phyloP scores from a whole-genome alignment of 192 early-diverging fungal species.

The Coemansia sp. region DNA sequence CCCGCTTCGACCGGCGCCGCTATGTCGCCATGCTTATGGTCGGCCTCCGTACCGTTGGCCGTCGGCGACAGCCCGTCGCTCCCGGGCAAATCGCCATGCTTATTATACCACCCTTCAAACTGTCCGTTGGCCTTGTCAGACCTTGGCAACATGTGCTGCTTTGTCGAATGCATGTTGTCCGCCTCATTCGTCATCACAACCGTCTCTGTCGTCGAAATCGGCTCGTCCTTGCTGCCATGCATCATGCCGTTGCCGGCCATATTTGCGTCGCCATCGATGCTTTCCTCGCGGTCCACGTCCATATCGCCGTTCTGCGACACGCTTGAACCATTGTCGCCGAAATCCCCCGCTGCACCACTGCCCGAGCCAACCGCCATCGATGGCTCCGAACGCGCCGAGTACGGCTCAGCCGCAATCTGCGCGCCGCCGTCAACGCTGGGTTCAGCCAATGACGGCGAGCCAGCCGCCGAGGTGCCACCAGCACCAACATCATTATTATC shows the following conservation, averaged over 20 bases:
- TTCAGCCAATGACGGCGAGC: too few species aligned
- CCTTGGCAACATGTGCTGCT: too few species aligned
- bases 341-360: neutral
- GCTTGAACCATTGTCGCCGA: neutral
- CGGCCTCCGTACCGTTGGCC: neutral
- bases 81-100: too few species aligned
- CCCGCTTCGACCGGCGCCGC: neutral
- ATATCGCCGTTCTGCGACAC: constrained; percentile 17
- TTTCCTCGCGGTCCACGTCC: constrained; percentile 13
- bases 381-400: constrained; percentile 12
- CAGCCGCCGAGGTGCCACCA: neutral
- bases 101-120: too few species aligned
- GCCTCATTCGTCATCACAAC: neutral
- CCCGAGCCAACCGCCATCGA: constrained; percentile 2
- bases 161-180: too few species aligned
- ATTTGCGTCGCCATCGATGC: constrained; percentile 11
- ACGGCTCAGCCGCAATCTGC: neutral
- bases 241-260: neutral
- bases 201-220: neutral
- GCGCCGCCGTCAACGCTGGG: neutral
- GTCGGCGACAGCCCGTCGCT: neutral
- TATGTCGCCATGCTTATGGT: neutral
- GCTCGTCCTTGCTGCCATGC: neutral
- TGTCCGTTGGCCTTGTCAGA: too few species aligned
- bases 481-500: neutral